Evolutionary conservation across 1,139 yeast species (phyloP).

Genomic region (Geotrichum aggregatum): DNA sequence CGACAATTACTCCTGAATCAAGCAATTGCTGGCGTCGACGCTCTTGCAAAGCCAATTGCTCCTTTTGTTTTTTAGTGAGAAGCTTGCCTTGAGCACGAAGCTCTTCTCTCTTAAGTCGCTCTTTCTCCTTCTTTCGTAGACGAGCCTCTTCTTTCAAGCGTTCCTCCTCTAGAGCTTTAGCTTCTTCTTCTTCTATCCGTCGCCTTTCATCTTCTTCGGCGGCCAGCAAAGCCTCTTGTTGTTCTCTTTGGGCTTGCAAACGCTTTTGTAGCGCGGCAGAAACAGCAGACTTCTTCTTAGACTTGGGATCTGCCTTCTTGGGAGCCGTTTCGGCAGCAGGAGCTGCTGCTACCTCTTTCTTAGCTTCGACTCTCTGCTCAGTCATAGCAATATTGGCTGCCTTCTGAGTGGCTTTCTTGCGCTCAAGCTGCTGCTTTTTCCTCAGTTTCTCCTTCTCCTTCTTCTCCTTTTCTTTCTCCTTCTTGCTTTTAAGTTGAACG

Average conservation of each 20-base stretch:
- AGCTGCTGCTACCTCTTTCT: slow-evolving; percentile 38
- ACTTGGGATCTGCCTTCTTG: slow-evolving; percentile 31
- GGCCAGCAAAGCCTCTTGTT: slow-evolving; percentile 65
- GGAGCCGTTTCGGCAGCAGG: slow-evolving; percentile 36
- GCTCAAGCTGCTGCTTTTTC: slow-evolving; percentile 87
- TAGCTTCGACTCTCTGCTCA: slow-evolving; percentile 36
- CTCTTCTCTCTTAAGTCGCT: slow-evolving; percentile 78
- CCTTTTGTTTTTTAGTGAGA: slow-evolving; percentile 86
- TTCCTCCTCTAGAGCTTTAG: slow-evolving; percentile 49
- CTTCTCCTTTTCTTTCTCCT: slow-evolving; percentile 96
- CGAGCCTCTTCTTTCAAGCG: slow-evolving; percentile 67
- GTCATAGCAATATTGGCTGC: slow-evolving; percentile 53
- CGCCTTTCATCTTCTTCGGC: slow-evolving; percentile 54
- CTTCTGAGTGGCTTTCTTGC: slow-evolving; percentile 76
- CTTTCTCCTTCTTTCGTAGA: slow-evolving; percentile 66
- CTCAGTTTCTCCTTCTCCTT: slow-evolving; percentile 88
- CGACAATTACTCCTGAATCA: slow-evolving; percentile 68
- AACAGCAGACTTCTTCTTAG: slow-evolving; percentile 38
- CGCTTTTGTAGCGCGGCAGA: slow-evolving; percentile 58
- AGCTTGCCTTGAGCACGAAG: slow-evolving; percentile 85
- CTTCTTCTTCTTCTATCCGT: slow-evolving; percentile 62
- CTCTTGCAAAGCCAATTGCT: slow-evolving; percentile 80
- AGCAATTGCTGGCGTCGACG: slow-evolving; percentile 85
- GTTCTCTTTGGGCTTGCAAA: slow-evolving; percentile 75
- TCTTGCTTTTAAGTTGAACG: slow-evolving; percentile 69